Percentiles rank a stretch among this genome's conserved stretches.
phyloP scores from a whole-genome alignment of 805 yeast genomes.

The Saturnispora saitoi region DNA sequence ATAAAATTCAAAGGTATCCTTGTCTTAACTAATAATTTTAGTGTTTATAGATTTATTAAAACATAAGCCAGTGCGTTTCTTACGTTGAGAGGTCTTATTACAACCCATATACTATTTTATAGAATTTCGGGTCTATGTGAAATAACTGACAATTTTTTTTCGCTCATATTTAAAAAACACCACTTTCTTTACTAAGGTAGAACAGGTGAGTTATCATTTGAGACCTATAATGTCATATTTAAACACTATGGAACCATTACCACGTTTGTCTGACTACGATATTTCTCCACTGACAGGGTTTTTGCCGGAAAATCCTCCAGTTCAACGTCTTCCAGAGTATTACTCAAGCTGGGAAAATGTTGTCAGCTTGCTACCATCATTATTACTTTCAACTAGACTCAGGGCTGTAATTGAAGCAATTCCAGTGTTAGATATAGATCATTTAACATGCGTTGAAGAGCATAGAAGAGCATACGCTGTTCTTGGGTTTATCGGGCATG shows the following conservation, averaged over 20 bases:
- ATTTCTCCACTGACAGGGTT: conserved; percentile 70
- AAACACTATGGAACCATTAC: conserved; percentile 26
- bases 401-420: conserved; percentile 56
- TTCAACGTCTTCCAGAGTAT: conserved; percentile 45
- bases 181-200: not conserved
- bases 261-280: conserved; percentile 55
- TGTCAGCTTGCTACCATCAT: conserved; percentile 59
- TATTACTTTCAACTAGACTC: conserved; percentile 56
- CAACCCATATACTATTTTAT: too few relatives aligned
- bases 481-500: conserved; percentile 75
- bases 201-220: not conserved
- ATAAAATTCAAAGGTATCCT: too few relatives aligned
- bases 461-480: conserved; percentile 75
- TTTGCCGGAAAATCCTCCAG: conserved; percentile 62
- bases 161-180: not conserved
- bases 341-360: conserved; percentile 74
- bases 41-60: too few relatives aligned
- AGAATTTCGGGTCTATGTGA: not conserved
- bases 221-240: not conserved
- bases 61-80: too few relatives aligned
- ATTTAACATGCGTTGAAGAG: conserved; percentile 39
- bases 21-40: too few relatives aligned
- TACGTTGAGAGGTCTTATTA: too few relatives aligned
- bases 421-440: conserved; percentile 45
- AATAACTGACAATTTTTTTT: not conserved